A percentile compares a stretch with the other conserved stretches of the same genome.
Evolutionary conservation across 2,329 filamentous ascomycete species (phyloP).

Genomic region (Paecilomyces variotii): DNA sequence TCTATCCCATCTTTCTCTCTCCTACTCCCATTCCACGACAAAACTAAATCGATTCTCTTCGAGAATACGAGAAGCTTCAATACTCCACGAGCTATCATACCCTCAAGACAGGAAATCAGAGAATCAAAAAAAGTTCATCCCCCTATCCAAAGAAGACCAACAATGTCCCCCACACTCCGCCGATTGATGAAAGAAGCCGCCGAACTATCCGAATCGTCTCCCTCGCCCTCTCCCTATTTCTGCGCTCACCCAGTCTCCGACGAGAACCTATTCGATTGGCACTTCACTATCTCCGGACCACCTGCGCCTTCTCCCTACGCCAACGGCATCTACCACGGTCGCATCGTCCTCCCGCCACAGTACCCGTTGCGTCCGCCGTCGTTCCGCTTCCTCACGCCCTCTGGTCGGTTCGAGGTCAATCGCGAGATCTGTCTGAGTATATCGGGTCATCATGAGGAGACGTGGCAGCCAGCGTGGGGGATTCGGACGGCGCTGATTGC

Average conservation of each 20-base stretch:
- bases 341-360: constrained; percentile 78
- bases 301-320: constrained; percentile 70
- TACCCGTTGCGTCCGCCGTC: constrained; percentile 88
- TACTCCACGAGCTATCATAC: too few relatives aligned
- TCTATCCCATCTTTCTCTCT: constrained; percentile 13
- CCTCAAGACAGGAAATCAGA: too few relatives aligned
- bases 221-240: constrained; percentile 74
- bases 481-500: constrained; percentile 77
- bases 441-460: constrained; percentile 92
- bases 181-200: constrained; percentile 69
- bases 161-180: constrained; percentile 26
- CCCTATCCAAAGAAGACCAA: constrained; percentile 6
- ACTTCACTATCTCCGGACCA: constrained; percentile 91
- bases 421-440: constrained; percentile 95
- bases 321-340: constrained; percentile 84
- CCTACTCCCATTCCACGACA: constrained; percentile 1
- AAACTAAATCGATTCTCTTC: too few relatives aligned
- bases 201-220: constrained; percentile 66
- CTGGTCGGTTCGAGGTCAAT: constrained; percentile 89
- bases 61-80: too few relatives aligned
- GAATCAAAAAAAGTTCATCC: too few relatives aligned
- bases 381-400: constrained; percentile 93
- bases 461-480: constrained; percentile 98
- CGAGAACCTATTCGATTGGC: constrained; percentile 93
- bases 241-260: constrained; percentile 72